Evolutionary conservation across 306 rosid genomes (phyloP).

Genomic region (Quercus gilva): DNA sequence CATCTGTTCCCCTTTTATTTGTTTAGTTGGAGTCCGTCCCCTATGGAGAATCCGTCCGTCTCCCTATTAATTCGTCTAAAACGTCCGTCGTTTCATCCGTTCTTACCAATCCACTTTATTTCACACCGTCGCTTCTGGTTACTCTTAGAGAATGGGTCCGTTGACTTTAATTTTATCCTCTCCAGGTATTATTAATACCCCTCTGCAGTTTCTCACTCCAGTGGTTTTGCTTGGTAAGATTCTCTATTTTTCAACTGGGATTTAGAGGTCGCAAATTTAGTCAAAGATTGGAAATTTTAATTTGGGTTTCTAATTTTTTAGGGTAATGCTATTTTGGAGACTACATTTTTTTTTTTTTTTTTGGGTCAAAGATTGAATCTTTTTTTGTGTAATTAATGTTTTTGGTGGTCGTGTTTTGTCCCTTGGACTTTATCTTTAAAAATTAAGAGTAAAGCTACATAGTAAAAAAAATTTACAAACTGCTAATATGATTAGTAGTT

Average conservation of each 20-base stretch:
- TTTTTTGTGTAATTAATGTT: neutral
- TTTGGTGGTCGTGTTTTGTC: neutral
- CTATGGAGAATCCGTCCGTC: too few species aligned
- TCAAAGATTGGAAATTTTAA: neutral
- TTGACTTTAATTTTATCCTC: too few species aligned
- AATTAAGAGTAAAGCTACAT: too few species aligned
- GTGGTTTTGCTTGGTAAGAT: constrained; percentile 68
- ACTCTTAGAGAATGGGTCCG: too few species aligned
- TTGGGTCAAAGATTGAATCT: neutral
- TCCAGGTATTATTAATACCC: constrained; percentile 38
- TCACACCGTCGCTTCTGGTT: too few species aligned
- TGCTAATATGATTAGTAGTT: fast-evolving
- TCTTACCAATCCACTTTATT: too few species aligned
- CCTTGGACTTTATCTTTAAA: too few species aligned
- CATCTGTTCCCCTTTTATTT: too few species aligned
- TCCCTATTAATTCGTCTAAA: too few species aligned
- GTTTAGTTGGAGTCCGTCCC: too few species aligned
- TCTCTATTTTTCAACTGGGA: neutral
- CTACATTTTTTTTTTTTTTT: neutral
- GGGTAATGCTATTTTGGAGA: neutral
- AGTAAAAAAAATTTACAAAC: too few species aligned
- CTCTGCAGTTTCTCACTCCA: constrained; percentile 68
- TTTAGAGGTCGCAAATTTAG: neutral
- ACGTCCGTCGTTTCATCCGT: too few species aligned
- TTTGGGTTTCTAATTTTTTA: neutral